phyloP scores from a whole-genome alignment of 768 basidiomycete species.

The Russula lepida region DNA sequence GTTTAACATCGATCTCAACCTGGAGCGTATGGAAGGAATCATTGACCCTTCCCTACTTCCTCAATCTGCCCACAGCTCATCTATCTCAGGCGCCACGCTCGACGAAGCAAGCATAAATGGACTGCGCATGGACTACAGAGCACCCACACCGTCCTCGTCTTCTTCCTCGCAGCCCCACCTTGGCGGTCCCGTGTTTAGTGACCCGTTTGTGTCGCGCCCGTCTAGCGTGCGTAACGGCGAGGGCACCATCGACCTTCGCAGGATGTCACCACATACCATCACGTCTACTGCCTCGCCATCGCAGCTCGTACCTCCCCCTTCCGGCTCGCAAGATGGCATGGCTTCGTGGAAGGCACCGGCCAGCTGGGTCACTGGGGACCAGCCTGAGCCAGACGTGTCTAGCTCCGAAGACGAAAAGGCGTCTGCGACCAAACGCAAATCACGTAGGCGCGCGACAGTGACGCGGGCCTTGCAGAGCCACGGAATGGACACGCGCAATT shows the following conservation, averaged over 20 bases:
- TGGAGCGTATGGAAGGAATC: conserved; percentile 78
- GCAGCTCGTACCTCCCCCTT: conserved; percentile 9
- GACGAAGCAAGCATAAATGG: conserved; percentile 28
- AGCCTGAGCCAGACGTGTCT: conserved; percentile 34
- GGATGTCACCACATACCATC: conserved; percentile 13
- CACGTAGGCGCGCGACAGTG: conserved; percentile 14
- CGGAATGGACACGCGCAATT: conserved; percentile 22
- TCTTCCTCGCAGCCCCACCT: conserved; percentile 9
- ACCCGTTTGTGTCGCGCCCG: conserved; percentile 18
- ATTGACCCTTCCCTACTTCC: conserved; percentile 39
- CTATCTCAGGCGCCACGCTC: conserved; percentile 37
- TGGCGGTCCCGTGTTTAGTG: conserved; percentile 16
- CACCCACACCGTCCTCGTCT: conserved; percentile 10
- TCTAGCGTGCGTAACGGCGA: conserved; percentile 10
- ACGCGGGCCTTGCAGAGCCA: background rate
- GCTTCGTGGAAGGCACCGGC: conserved; percentile 58
- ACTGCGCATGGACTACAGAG: conserved; percentile 10
- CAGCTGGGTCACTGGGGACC: conserved; percentile 60
- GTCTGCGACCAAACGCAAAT: conserved; percentile 21
- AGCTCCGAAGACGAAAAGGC: conserved; percentile 35
- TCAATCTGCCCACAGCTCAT: conserved; percentile 28
- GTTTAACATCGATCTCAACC: conserved; percentile 54
- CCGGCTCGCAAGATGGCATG: conserved; percentile 19
- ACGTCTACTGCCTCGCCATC: conserved; percentile 6
- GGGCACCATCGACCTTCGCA: conserved; percentile 8